These are phyloP conservation scores for Cucurbita argyrosperma DNA, from an alignment of 306 rosid species.

Conservation along the genomic window DNA sequence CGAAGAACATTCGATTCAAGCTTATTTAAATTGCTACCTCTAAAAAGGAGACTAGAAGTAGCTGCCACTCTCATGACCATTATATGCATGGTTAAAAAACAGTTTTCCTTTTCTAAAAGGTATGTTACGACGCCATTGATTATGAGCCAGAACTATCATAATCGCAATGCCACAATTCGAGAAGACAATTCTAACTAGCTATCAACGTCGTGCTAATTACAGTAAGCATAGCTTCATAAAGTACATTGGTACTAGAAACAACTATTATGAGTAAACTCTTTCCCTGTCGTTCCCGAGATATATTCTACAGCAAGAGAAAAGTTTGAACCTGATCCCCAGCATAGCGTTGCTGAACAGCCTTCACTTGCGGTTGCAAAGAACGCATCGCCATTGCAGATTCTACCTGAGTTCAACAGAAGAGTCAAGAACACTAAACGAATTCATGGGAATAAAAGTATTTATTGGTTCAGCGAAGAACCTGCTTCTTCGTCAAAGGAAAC, in stretches of 20 bases:
- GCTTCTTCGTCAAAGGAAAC: slow-evolving; percentile 74
- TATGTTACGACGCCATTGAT: background rate
- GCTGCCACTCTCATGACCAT: background rate
- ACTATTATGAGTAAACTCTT: background rate
- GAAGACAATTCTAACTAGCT: background rate
- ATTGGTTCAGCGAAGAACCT: slow-evolving; percentile 25
- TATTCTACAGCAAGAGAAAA: background rate
- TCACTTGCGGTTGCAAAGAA: slow-evolving; percentile 78
- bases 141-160: background rate
- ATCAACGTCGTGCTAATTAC: background rate
- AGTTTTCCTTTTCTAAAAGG: background rate
- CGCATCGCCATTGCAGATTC: slow-evolving; percentile 90
- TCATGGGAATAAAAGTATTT: background rate
- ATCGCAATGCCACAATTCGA: background rate
- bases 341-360: slow-evolving; percentile 74
- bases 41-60: background rate
- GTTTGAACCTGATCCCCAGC: slow-evolving; percentile 69
- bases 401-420: slow-evolving; percentile 31
- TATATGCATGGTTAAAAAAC: background rate
- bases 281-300: background rate
- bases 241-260: background rate
- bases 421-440: background rate
- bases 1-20: background rate
- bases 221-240: background rate
- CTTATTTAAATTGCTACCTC: background rate